A percentile compares a stretch with the other conserved stretches of the same genome.
phyloP scores from a whole-genome alignment of 2,329 filamentous ascomycete species.

The Esteya vermicola region DNA sequence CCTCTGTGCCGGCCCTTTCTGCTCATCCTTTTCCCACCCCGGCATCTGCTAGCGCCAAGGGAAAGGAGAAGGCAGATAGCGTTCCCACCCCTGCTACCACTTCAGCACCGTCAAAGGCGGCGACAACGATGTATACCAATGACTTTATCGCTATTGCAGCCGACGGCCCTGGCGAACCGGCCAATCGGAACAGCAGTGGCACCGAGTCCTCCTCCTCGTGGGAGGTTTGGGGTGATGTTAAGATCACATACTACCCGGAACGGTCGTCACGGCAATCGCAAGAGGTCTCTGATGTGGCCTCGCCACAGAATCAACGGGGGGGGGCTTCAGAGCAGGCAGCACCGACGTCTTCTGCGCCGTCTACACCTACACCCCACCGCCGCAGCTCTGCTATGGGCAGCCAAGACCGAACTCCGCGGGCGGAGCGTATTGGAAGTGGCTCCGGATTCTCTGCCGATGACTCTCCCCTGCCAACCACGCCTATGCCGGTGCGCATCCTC shows the following conservation, averaged over 20 bases:
- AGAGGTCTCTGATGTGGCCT: slow-evolving; percentile 7
- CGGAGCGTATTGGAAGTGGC: slow-evolving; percentile 12
- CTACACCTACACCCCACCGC: slow-evolving; percentile 63
- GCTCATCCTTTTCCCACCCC: slow-evolving; percentile 1
- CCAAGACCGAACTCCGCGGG: slow-evolving; percentile 28
- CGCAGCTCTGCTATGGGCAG: slow-evolving; percentile 45
- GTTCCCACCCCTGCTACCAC: slow-evolving; percentile 11
- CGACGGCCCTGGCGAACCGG: slow-evolving; percentile 23
- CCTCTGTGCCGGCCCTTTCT: slow-evolving; percentile 13
- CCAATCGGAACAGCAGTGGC: slow-evolving; percentile 20
- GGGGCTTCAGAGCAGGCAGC: too few species aligned
- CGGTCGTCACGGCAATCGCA: slow-evolving; percentile 16
- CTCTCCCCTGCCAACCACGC: slow-evolving; percentile 27
- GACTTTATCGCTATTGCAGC: slow-evolving; percentile 67
- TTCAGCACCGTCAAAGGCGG: not conserved
- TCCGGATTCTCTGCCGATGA: slow-evolving; percentile 21
- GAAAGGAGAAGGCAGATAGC: slow-evolving; percentile 53
- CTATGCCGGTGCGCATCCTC: slow-evolving; percentile 21
- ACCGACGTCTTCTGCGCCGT: slow-evolving; percentile 33
- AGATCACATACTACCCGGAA: slow-evolving; percentile 63
- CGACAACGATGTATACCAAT: slow-evolving; percentile 56
- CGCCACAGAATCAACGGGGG: not conserved
- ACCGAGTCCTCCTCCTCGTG: slow-evolving; percentile 27
- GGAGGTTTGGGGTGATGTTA: slow-evolving; percentile 69
- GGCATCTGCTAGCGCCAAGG: slow-evolving; percentile 34